Conservation (phyloP, 495 filamentous ascomycete species). For the Trichoderma orchidacearum region DNA sequence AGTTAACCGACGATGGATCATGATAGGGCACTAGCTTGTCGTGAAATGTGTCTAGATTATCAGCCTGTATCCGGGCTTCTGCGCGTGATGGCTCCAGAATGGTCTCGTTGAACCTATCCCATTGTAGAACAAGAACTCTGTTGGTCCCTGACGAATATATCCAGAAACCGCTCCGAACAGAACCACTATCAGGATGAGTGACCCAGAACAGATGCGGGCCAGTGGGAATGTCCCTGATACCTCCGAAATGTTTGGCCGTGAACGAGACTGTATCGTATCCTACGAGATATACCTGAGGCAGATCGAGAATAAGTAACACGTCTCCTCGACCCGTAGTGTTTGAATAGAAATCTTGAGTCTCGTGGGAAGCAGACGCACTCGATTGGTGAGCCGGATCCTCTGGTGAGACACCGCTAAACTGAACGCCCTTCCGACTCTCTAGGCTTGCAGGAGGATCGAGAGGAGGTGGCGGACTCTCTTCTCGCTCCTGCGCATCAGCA, state of each 20-base stretch:
- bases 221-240: conserved; percentile 45
- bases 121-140: conserved; percentile 40
- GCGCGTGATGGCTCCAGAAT: conserved; percentile 21
- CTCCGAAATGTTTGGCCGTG: conserved; percentile 28
- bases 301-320: conserved; percentile 23
- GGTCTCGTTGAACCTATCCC: conserved; percentile 41
- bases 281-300: conserved; percentile 26
- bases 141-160: conserved; percentile 25
- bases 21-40: conserved; percentile 24
- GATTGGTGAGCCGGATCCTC: neutral
- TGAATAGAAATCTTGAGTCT: conserved; percentile 3
- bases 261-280: conserved; percentile 32
- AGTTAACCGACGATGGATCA: conserved; percentile 1
- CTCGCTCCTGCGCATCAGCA: neutral
- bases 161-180: conserved; percentile 46
- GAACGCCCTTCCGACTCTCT: neutral
- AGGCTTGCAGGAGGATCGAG: conserved; percentile 4
- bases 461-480: neutral
- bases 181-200: conserved; percentile 30
- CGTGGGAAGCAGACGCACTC: neutral
- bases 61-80: conserved; percentile 19
- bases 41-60: conserved; percentile 20
- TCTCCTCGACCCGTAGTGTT: conserved; percentile 17
- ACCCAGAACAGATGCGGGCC: conserved; percentile 47
- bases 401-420: neutral